Percentiles rank a stretch among this genome's conserved stretches.
phyloP scores from a whole-genome alignment of 2,329 filamentous ascomycete species.

The Neonectria sp. region DNA sequence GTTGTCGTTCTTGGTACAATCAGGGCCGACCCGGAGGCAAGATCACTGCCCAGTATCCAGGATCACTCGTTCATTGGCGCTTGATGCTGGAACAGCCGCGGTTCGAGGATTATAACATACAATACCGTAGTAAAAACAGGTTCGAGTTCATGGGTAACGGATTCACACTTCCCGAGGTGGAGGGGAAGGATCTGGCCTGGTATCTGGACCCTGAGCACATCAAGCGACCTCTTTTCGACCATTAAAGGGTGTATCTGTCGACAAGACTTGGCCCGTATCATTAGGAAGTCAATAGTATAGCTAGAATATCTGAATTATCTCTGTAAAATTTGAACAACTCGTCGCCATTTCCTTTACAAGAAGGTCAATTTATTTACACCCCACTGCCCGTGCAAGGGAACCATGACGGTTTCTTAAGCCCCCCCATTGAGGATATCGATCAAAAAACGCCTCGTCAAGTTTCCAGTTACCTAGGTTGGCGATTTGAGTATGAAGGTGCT shows the following conservation, averaged over 20 bases:
- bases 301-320: background rate
- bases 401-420: background rate
- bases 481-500: constrained; percentile 16
- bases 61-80: constrained; percentile 27
- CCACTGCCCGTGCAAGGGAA: too few relatives aligned
- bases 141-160: constrained; percentile 32
- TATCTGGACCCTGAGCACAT: constrained; percentile 24
- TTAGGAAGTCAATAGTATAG: too few relatives aligned
- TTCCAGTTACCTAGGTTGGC: constrained; percentile 24
- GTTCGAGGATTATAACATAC: constrained; percentile 19
- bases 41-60: constrained; percentile 25
- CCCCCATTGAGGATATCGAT: constrained; percentile 26
- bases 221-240: constrained; percentile 20
- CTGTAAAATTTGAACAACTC: too few relatives aligned
- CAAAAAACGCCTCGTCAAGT: constrained; percentile 18
- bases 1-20: constrained; percentile 27
- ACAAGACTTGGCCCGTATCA: too few relatives aligned
- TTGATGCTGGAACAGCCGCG: constrained; percentile 21
- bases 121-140: constrained; percentile 25
- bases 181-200: constrained; percentile 22
- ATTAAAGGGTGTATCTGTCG: background rate
- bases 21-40: constrained; percentile 19
- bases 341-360: too few relatives aligned
- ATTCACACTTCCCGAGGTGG: constrained; percentile 10
- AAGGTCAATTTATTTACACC: too few relatives aligned